Evolutionary conservation across 1,139 yeast genomes (phyloP), one percentile per base, ranked within the genome.

Genomic region (Hemisphaericaspora xylofermentans): DNA sequence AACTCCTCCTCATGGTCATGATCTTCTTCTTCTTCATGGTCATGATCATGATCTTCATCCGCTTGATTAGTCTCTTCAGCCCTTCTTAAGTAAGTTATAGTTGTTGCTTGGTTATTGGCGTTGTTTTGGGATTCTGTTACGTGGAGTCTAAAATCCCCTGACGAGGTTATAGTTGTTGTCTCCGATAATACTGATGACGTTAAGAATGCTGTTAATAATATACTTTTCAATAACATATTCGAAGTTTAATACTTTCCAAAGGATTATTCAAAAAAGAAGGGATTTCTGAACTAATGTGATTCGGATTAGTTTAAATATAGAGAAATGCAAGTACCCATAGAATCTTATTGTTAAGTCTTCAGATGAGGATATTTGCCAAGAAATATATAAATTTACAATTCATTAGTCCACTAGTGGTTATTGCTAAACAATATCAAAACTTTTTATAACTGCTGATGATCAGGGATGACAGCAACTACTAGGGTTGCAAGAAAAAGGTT

Each of bases 1-100:
- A n/a, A n/a, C n/a, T n/a, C n/a, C 2, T 49, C 40, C 18, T 47
- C 50, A n/a, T 12, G 26, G 14, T 21, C 42, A 15, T 21, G 15
- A 13, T 24, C 13, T 16, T 26, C 33, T n/a, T 35, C 18, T 12
- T 27, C 38, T 30, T 35, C 32, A 16, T 27, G 22, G 14, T 31
- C 18, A 6, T 32, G 24, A 22, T 32, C 35, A 13, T 32, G 35
- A n/a, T 33, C 36, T 4, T 26, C 36, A 3, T 22, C 19, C 12
- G 13, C 36, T n/a, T 18, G 22, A 21, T 26, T 15, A 17, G 30
- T 27, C 6, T 27, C 10, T 15, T 13, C 8, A 3, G 30, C n/a
- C n/a, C 13, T 17, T 27, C 30, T 27, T 13, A 27, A 27, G 7
- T 9, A 9, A 4, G 33, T 29, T 16, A 16, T 17, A 7, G 22